phyloP scores from a whole-genome alignment of 1,284 basidiomycete genomes.

The Tylopilus sp. region DNA sequence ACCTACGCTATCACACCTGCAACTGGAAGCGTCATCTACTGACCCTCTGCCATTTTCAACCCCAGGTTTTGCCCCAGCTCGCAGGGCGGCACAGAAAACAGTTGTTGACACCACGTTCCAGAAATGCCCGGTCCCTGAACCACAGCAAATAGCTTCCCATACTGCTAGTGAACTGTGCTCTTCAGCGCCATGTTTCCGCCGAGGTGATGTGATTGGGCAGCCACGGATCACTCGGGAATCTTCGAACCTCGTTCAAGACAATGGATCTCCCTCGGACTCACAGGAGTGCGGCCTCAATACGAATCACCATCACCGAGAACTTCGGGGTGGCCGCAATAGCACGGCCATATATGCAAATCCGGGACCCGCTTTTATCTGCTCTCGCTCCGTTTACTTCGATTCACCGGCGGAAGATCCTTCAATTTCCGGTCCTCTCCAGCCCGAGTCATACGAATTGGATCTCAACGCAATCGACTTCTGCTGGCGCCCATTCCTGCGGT shows the following conservation, averaged over 20 bases:
- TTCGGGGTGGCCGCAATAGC: slow-evolving; percentile 4
- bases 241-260: slow-evolving; percentile 11
- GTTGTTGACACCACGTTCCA: slow-evolving; percentile 1
- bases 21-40: neutral
- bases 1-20: neutral
- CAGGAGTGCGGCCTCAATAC: slow-evolving; percentile 3
- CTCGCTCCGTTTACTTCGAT: slow-evolving; percentile 45
- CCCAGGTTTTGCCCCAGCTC: slow-evolving; percentile 24
- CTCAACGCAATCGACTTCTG: slow-evolving; percentile 47
- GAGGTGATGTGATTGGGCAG: slow-evolving; percentile 7
- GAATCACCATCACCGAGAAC: slow-evolving; percentile 3
- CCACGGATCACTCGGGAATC: slow-evolving; percentile 7
- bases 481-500: slow-evolving; percentile 44
- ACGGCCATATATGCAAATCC: slow-evolving; percentile 31
- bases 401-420: slow-evolving; percentile 50
- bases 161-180: slow-evolving; percentile 12
- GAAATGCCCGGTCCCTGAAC: slow-evolving; percentile 2
- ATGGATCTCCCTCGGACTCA: slow-evolving; percentile 17
- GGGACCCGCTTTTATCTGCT: slow-evolving; percentile 29
- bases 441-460: slow-evolving; percentile 36
- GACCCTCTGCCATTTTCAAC: slow-evolving; percentile 28
- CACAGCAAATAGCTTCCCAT: slow-evolving; percentile 12
- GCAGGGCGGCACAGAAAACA: neutral
- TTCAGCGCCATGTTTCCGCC: slow-evolving; percentile 21
- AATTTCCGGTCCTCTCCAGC: slow-evolving; percentile 39